These are phyloP conservation scores for Calcarisporium arbuscula DNA, from an alignment of 2,329 filamentous ascomycete species.

Conservation along the genomic window DNA sequence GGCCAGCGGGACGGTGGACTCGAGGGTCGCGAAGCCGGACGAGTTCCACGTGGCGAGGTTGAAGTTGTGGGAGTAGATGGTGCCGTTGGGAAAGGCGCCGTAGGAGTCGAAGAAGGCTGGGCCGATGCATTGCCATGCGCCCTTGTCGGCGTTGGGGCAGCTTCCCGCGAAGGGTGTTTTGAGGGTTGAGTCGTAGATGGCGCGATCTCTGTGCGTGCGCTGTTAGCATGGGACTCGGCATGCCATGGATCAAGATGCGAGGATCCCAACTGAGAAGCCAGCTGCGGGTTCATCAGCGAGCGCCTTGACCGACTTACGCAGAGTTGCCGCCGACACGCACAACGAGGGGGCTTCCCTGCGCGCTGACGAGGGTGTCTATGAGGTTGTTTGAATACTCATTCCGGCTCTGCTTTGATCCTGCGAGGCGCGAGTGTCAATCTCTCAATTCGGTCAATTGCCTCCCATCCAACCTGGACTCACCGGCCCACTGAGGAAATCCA, in stretches of 20 bases:
- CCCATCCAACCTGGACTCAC: conserved; percentile 5
- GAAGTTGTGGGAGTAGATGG: conserved; percentile 16
- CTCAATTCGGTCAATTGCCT: not conserved
- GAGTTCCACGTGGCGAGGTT: conserved; percentile 17
- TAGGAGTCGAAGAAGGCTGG: conserved; percentile 17
- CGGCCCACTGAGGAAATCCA: conserved; percentile 14
- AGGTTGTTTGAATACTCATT: conserved; percentile 14
- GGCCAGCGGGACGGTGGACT: conserved; percentile 15
- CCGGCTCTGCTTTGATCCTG: conserved; percentile 9
- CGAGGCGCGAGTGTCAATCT: not conserved
- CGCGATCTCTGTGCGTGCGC: conserved; percentile 12
- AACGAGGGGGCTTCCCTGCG: conserved; percentile 11
- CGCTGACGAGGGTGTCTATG: conserved; percentile 11
- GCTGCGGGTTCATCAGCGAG: not conserved
- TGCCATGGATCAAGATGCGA: too few relatives aligned
- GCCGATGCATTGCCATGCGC: conserved; percentile 18
- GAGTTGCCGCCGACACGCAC: conserved; percentile 16
- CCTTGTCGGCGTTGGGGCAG: conserved; percentile 14
- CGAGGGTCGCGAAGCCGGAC: conserved; percentile 15
- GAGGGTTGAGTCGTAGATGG: conserved; percentile 16
- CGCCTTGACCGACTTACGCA: conserved; percentile 10
- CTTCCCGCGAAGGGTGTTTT: conserved; percentile 12
- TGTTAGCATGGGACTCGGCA: too few relatives aligned
- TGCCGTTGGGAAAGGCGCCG: conserved; percentile 13
- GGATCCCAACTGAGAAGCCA: too few relatives aligned